Base-by-base conservation (phyloP, 2,329 filamentous ascomycete genomes). In the Aspergillus felis region DNA sequence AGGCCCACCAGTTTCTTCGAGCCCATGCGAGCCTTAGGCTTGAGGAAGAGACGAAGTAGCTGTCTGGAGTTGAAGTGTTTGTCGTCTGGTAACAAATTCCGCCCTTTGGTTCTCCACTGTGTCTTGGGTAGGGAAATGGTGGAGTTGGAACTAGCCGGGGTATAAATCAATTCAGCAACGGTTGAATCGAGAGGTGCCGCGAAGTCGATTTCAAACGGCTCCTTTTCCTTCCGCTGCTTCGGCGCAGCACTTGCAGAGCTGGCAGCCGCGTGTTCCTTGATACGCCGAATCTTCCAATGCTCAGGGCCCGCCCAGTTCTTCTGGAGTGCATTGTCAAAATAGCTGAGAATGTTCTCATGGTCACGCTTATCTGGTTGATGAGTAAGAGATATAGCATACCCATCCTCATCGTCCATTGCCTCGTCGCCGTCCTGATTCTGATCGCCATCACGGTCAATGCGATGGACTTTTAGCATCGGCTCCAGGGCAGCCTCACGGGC, bases 271-370 rank as follows among this genome's bases (percentile, higher is more conserved):
- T 92, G 80, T 56, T 87, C 84, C 66, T 97, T 97, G 74, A 99
- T 94, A 70, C 92, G 91, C 61, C 90, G 85, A 70, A 99, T 97
- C 64, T 93, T 88, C 94, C 94, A 99, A 75, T 99, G 94, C 73
- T 97, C 94, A n/a, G 94, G 93, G 51, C 92, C 95, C 5, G 89
- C 88, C 93, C 94, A 99, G 69, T 97, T 97, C 82, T 96, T 97
- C 71, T 94, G 91, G 47, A 97, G 78, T 2, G 93, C 92, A 69
- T 96, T 91, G 73, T 99, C 94, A 70, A 99, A 99, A 78, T 97
- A 99, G 69, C 90, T 89, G n/a, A 99, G 82, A 57, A 99, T 96
- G 67, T 96, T 93, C 66, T 97, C 91, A 70, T 97, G 92, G 72
- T 88, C 80, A 47, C 76, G 77, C 58, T 91, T 90, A 52, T 82